Evolutionary conservation across 345 rosid species (phyloP).

Genomic region (Abelmoschus esculentus): DNA sequence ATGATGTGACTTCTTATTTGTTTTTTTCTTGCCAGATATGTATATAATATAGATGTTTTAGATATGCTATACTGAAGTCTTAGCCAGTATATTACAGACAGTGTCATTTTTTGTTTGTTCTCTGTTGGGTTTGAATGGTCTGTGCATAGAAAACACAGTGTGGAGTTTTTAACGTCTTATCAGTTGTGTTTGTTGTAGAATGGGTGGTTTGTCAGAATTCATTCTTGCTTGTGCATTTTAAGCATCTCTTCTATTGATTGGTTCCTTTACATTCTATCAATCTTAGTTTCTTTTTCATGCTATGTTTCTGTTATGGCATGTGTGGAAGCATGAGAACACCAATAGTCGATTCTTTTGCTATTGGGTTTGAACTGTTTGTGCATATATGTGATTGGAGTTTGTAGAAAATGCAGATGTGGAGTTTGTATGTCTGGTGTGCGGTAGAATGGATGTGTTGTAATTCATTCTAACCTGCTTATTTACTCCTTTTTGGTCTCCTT

Average conservation of each 20-base stretch:
- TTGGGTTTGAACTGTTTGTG: background rate
- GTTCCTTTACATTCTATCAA: background rate
- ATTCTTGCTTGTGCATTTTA: background rate
- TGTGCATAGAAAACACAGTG: background rate
- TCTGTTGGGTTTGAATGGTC: background rate
- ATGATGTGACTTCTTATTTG: slow-evolving; percentile 12
- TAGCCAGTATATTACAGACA: background rate
- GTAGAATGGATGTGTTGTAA: background rate
- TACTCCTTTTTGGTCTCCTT: background rate
- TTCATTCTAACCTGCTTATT: background rate
- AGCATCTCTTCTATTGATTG: background rate
- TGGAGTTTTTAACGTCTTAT: background rate
- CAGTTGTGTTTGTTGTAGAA: background rate
- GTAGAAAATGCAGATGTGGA: background rate
- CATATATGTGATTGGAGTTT: background rate
- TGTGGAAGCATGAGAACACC: background rate
- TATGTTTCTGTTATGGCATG: background rate
- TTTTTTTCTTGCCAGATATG: background rate
- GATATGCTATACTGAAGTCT: background rate
- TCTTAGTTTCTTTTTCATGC: background rate
- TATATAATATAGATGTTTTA: background rate
- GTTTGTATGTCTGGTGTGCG: background rate
- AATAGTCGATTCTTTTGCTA: background rate
- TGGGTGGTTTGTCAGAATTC: background rate
- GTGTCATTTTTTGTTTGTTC: slow-evolving; percentile 4